Conservation (phyloP, 352 stramenopile genomes). For the Blastocystis sp. region DNA sequence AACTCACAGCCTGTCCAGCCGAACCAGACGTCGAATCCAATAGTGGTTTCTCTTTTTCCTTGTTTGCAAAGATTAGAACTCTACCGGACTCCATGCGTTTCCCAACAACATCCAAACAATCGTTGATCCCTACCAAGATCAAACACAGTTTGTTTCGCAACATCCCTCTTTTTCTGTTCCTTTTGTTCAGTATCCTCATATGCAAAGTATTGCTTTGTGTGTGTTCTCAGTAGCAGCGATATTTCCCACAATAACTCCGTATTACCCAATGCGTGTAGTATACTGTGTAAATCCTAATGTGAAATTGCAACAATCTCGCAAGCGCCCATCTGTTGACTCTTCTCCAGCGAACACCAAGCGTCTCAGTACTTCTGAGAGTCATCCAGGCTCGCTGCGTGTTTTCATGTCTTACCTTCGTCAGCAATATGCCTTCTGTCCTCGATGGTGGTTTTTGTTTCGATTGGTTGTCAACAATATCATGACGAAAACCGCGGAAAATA, state of each 20-base stretch:
- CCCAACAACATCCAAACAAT: background rate
- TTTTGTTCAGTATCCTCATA: background rate
- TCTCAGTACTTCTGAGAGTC: background rate
- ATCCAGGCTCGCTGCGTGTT: background rate
- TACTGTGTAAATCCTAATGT: background rate
- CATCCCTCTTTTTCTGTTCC: background rate
- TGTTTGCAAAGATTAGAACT: no score
- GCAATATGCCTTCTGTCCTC: constrained; percentile 45
- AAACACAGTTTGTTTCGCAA: background rate
- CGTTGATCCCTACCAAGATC: background rate
- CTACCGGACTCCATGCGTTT: background rate
- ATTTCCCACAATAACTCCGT: background rate
- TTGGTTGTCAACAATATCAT: background rate
- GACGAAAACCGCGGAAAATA: background rate
- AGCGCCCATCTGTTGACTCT: background rate
- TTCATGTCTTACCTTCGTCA: constrained; percentile 42
- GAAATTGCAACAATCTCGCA: background rate
- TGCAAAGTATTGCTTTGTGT: background rate
- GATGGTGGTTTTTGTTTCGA: constrained; percentile 49
- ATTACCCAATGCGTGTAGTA: background rate
- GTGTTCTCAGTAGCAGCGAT: background rate
- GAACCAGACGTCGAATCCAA: no score
- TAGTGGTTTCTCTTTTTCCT: no score
- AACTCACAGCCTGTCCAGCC: no score
- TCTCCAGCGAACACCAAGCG: background rate